Evolutionary conservation across 176 grass and related monocot species (phyloP).

Genomic region (Urochloa ruziziensis): DNA sequence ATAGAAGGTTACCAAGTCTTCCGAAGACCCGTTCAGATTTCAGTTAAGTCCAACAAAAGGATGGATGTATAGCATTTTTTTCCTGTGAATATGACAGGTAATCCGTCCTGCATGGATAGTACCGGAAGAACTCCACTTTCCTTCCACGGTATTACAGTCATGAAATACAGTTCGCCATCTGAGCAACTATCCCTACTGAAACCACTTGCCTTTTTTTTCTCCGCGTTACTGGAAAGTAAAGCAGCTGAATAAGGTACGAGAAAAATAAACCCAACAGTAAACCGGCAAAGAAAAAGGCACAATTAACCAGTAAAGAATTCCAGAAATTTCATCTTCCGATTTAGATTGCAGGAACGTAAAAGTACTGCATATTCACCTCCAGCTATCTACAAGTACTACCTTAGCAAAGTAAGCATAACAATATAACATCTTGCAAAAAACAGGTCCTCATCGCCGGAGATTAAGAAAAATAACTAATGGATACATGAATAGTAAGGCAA

Average conservation of each 20-base stretch:
- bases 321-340: not conserved
- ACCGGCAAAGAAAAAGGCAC: not conserved
- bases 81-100: not conserved
- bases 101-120: not conserved
- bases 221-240: not conserved
- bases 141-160: not conserved
- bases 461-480: not conserved
- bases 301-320: not conserved
- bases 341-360: not conserved
- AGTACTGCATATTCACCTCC: not conserved
- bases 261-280: not conserved
- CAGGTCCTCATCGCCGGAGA: not conserved
- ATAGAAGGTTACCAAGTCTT: not conserved
- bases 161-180: not conserved
- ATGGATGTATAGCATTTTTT: not conserved
- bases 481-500: not conserved
- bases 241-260: not conserved
- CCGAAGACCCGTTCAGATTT: not conserved
- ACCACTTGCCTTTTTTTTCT: not conserved
- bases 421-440: not conserved
- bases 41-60: not conserved
- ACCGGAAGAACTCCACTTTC: not conserved
- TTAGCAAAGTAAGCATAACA: not conserved
- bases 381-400: not conserved
- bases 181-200: not conserved